Evolutionary conservation across 2,329 filamentous ascomycete species (phyloP), one percentile per base, ranked within the genome.

Genomic region (Thermoascus crustaceus): DNA sequence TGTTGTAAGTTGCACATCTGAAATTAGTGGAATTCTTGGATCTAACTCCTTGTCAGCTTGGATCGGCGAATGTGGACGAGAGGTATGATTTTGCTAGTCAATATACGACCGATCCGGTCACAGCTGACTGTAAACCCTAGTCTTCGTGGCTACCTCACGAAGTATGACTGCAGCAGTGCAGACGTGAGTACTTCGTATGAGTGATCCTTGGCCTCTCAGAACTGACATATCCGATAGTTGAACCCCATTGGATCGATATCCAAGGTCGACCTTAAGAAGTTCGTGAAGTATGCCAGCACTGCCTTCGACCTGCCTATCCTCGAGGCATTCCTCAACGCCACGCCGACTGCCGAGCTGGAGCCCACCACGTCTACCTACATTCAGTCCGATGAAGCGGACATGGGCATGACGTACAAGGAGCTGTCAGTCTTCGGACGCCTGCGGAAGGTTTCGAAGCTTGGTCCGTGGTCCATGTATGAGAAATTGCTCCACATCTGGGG

Each of bases 261-360:
- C 38, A 86, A 85, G 56, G 75, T 68, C 2, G 82, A 87, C 47
- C 63, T 85, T 1, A 84, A 82, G 55, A 61, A 71, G 7, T 86
- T 88, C 60, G 82, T 86, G 40, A 63, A 61, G n/a, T 86, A 75
- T 69, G 73, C 78, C 2, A 57, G 66, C 34, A 61, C 54, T 11
- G 61, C 69, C 22, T 85, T 82, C 49, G 56, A 71, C 4, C 58
- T 88, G 1, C 78, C 79, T 0, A 74, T 82, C 35, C 69, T 86
- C 1, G 57, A 75, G 7, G 69, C 75, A 7, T 88, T 87, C 61
- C 57, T 87, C 24, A 65, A 68, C 8, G 80, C 78, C 0, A 63
- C 67, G 0, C 77, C 77, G 3, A 79, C 76, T 0, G 76, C 77
- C 3, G 78, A 80, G 51, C 64, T 76, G 52, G 74, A 82, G 47